phyloP scores from a whole-genome alignment of 1,284 basidiomycete genomes.

The Tilletia caries region DNA sequence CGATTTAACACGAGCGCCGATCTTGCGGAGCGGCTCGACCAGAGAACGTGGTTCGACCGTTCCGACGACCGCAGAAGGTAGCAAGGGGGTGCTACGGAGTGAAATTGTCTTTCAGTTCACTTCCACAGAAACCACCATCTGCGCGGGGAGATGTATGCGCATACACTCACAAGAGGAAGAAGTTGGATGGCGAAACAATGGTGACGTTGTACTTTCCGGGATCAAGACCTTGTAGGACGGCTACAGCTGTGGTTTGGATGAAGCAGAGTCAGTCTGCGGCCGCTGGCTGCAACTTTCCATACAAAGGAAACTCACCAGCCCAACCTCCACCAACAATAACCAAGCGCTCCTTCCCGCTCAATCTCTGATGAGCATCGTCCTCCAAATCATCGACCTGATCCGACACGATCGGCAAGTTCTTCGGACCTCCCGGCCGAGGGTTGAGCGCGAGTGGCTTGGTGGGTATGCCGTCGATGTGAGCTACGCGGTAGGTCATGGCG shows the following conservation, averaged over 20 bases:
- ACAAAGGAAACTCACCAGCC: slow-evolving; percentile 24
- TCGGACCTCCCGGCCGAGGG: slow-evolving; percentile 43
- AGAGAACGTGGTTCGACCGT: slow-evolving; percentile 51
- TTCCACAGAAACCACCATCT: no score
- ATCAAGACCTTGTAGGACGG: slow-evolving; percentile 43
- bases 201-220: slow-evolving; percentile 49
- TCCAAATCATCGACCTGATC: slow-evolving; percentile 28
- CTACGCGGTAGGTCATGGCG: slow-evolving; percentile 40
- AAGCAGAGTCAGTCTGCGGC: not conserved
- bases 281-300: no score
- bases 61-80: slow-evolving; percentile 50
- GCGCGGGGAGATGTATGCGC: no score
- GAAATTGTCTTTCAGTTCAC: no score
- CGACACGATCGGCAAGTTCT: slow-evolving; percentile 45
- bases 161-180: slow-evolving; percentile 40
- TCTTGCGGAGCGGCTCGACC: slow-evolving; percentile 48
- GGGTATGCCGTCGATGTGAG: slow-evolving; percentile 38
- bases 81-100: slow-evolving; percentile 36
- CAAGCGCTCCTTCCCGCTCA: slow-evolving; percentile 43
- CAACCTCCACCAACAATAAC: slow-evolving; percentile 53
- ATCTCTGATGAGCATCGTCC: slow-evolving; percentile 25
- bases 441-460: slow-evolving; percentile 34
- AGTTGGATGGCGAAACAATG: slow-evolving; percentile 50
- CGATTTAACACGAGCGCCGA: slow-evolving; percentile 40
- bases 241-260: slow-evolving; percentile 28